Percentiles rank a stretch among this genome's conserved stretches.
Conservation (phyloP, 768 basidiomycete species). For the Suillus subluteus region DNA sequence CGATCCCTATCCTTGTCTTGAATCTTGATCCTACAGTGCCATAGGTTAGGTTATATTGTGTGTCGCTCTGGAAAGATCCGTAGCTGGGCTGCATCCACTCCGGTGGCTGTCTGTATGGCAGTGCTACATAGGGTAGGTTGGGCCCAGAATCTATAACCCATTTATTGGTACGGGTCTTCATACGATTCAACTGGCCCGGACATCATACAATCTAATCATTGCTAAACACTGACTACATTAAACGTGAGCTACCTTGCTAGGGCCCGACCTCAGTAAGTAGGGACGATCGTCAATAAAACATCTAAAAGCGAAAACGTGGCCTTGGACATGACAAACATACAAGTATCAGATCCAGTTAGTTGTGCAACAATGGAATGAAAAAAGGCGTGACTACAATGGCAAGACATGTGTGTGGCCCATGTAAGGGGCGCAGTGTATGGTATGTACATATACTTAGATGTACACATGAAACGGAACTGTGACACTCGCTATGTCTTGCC, state of each 20-base stretch:
- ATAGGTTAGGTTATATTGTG: no score
- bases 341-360: conserved; percentile 12
- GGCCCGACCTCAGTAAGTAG: neutral
- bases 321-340: conserved; percentile 5
- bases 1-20: no score
- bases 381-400: conserved; percentile 10
- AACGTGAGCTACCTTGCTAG: neutral
- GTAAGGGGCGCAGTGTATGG: conserved; percentile 10
- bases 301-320: conserved; percentile 2
- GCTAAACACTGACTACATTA: neutral
- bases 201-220: neutral
- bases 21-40: neutral
- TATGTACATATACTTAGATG: neutral
- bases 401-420: conserved; percentile 9
- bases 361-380: conserved; percentile 7
- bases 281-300: conserved; percentile 1
- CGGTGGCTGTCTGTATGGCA: no score
- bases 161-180: neutral
- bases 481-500: conserved; percentile 55
- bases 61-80: no score
- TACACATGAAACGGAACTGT: neutral
- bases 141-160: neutral
- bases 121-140: no score
- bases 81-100: neutral
- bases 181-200: neutral